These are phyloP conservation scores for Turritis glabra DNA, from an alignment of 345 rosid genomes.

Conservation along the genomic window DNA sequence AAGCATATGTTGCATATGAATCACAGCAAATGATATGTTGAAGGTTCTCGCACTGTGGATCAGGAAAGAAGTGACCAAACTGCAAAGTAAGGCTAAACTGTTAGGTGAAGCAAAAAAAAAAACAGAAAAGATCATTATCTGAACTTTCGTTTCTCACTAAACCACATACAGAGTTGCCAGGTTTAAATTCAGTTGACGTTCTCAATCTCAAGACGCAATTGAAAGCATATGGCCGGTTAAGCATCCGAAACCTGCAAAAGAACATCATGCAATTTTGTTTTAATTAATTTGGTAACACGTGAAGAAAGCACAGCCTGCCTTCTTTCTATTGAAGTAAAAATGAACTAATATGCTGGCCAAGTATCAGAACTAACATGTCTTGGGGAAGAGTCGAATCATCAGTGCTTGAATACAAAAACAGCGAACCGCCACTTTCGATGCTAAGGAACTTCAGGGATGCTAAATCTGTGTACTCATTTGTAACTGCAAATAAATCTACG, in stretches of 20 bases:
- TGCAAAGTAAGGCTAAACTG: slow-evolving; percentile 45
- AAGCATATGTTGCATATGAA: slow-evolving; percentile 92
- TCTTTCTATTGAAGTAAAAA: neutral
- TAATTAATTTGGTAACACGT: neutral
- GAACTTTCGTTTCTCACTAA: neutral
- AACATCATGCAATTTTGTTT: slow-evolving; percentile 18
- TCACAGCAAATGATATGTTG: slow-evolving; percentile 98
- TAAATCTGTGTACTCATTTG: slow-evolving; percentile 97
- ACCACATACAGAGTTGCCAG: slow-evolving; percentile 80
- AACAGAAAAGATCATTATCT: neutral
- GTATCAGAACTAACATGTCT: slow-evolving; percentile 78
- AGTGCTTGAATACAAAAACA: slow-evolving; percentile 80
- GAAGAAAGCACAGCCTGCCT: slow-evolving; percentile 15
- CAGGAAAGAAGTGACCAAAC: slow-evolving; percentile 98
- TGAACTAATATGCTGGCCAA: neutral
- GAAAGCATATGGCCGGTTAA: slow-evolving; percentile 93
- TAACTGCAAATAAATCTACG: slow-evolving; percentile 90
- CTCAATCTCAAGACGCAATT: slow-evolving; percentile 87
- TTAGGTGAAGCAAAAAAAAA: slow-evolving; percentile 19
- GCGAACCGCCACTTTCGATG: slow-evolving; percentile 96
- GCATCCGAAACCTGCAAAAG: slow-evolving; percentile 80
- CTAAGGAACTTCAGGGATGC: slow-evolving; percentile 97
- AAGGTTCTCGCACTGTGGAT: slow-evolving; percentile 96
- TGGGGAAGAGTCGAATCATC: slow-evolving; percentile 99
- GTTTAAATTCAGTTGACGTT: slow-evolving; percentile 90